Evolutionary conservation across 108 stramenopile species (phyloP).

Genomic region (Cyclostephanos invisitatus): DNA sequence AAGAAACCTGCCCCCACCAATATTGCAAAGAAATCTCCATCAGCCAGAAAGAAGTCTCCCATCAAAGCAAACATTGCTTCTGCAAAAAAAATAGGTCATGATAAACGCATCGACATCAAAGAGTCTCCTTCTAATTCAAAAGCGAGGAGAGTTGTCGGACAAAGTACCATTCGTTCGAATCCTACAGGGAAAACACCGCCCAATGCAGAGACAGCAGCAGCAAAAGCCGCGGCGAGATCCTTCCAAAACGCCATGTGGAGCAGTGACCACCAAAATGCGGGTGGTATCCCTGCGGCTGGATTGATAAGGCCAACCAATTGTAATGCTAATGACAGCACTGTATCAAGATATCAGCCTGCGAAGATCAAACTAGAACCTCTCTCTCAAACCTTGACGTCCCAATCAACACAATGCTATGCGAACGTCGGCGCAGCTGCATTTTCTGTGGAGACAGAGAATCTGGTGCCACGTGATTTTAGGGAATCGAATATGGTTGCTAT

Average conservation of each 20-base stretch:
- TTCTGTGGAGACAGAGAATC: constrained; percentile 7
- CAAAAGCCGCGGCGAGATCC: constrained; percentile 18
- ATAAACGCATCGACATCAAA: neutral
- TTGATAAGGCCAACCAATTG: constrained; percentile 2
- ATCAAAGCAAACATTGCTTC: constrained; percentile 1
- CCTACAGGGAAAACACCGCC: neutral
- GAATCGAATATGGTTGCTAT: constrained; percentile 31
- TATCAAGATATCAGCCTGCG: constrained; percentile 3
- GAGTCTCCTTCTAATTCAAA: neutral
- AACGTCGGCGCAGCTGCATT: neutral
- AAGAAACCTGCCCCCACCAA: constrained; percentile 5
- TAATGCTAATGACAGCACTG: neutral
- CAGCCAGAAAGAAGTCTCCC: constrained; percentile 9
- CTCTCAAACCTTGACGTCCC: constrained; percentile 1
- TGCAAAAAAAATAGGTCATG: neutral
- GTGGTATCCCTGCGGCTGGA: constrained; percentile 5
- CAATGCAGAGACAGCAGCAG: constrained; percentile 13
- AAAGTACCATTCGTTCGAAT: neutral
- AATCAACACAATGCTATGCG: constrained; percentile 4
- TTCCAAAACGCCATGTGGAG: constrained; percentile 16
- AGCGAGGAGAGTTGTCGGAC: neutral
- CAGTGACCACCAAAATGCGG: neutral
- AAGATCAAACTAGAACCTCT: constrained; percentile 36
- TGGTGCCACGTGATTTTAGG: constrained; percentile 32
- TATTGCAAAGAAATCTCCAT: constrained; percentile 12